phyloP scores from a whole-genome alignment of 345 rosid species.

The Rhodamnia rubescens region DNA sequence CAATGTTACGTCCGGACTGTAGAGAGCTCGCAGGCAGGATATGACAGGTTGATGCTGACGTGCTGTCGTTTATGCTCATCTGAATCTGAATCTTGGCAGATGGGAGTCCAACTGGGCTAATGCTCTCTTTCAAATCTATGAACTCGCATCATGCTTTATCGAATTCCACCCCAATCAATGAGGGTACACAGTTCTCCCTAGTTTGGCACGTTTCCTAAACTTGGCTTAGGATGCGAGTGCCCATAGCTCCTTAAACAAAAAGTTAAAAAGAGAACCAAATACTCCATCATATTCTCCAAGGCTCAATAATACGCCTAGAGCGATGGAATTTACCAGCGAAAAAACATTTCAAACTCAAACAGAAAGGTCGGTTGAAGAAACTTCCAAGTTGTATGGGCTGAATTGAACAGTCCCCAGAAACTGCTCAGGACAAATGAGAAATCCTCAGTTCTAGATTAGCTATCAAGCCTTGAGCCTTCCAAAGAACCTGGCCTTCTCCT shows the following conservation, averaged over 20 bases:
- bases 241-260: neutral
- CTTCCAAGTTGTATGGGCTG: neutral
- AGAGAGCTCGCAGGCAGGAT: neutral
- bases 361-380: neutral
- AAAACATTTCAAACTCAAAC: neutral
- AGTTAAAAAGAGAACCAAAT: neutral
- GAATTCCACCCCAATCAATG: neutral
- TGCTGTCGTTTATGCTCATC: neutral
- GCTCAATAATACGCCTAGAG: neutral
- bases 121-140: neutral
- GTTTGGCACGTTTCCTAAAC: neutral
- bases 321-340: neutral
- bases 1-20: neutral
- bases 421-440: neutral
- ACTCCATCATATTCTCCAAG: neutral
- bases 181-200: neutral
- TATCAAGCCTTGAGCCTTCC: constrained; percentile 54
- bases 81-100: neutral
- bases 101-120: neutral
- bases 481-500: constrained; percentile 66
- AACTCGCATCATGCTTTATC: neutral
- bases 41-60: neutral
- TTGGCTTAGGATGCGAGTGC: neutral
- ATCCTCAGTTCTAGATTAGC: neutral
- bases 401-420: neutral